phyloP scores from a whole-genome alignment of 2,329 filamentous ascomycete species.

The Aspergillus calidoustus region DNA sequence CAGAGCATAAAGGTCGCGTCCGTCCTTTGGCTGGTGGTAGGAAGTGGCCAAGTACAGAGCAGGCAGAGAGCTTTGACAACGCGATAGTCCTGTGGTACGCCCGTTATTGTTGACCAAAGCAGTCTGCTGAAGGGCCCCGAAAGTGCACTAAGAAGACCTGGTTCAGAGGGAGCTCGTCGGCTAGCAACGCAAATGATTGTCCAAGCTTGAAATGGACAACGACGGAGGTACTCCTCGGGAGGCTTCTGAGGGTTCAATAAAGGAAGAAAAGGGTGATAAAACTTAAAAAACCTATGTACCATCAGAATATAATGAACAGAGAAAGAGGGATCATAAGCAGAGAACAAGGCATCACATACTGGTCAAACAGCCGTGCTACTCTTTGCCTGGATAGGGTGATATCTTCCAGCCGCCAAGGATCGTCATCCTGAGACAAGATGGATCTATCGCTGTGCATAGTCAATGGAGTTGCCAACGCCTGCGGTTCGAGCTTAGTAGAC shows the following conservation, averaged over 20 bases:
- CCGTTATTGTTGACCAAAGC: constrained; percentile 63
- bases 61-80: constrained; percentile 66
- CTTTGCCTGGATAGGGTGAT: constrained; percentile 43
- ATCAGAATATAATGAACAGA: background rate
- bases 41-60: constrained; percentile 67
- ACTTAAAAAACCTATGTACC: constrained; percentile 60
- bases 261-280: constrained; percentile 67
- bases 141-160: constrained; percentile 56
- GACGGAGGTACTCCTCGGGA: constrained; percentile 61
- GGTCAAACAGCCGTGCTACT: constrained; percentile 49
- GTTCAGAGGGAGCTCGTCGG: constrained; percentile 60
- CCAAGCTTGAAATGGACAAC: constrained; percentile 67
- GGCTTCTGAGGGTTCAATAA: constrained; percentile 60
- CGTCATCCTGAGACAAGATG: constrained; percentile 43
- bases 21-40: constrained; percentile 63
- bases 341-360: constrained; percentile 31
- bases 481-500: constrained; percentile 39
- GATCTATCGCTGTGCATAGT: constrained; percentile 38
- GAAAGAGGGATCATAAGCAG: background rate
- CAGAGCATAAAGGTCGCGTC: constrained; percentile 68
- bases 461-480: constrained; percentile 39
- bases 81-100: constrained; percentile 65
- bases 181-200: constrained; percentile 65
- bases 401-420: constrained; percentile 56
- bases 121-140: constrained; percentile 58